Evolutionary conservation across 2,329 filamentous ascomycete genomes (phyloP).

Genomic region (Cercospora canescens): DNA sequence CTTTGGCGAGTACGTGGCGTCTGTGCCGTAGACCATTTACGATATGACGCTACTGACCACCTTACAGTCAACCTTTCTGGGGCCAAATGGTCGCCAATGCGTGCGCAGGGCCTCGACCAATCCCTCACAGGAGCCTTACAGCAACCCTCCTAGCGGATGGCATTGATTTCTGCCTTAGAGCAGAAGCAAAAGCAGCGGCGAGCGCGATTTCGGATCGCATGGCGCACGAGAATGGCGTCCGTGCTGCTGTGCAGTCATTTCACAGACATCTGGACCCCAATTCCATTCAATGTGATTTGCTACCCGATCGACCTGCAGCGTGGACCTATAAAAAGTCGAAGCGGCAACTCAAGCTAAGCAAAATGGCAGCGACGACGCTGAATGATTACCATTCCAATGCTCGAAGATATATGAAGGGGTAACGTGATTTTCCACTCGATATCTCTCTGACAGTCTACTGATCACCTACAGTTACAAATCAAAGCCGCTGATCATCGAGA

Average conservation of each 20-base stretch:
- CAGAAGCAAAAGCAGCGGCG: constrained; percentile 58
- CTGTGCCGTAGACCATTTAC: background rate
- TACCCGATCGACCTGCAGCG: constrained; percentile 62
- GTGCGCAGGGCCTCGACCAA: constrained; percentile 64
- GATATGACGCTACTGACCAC: background rate
- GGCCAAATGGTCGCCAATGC: constrained; percentile 67
- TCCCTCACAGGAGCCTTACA: constrained; percentile 67
- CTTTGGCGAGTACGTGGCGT: constrained; percentile 60
- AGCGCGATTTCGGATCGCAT: constrained; percentile 56
- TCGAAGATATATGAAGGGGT: constrained; percentile 15
- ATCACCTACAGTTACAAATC: background rate
- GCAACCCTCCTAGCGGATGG: constrained; percentile 67
- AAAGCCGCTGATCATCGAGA: background rate
- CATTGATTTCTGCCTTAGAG: constrained; percentile 67
- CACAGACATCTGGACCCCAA: constrained; percentile 56
- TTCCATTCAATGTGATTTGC: constrained; percentile 64
- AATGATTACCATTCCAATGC: constrained; percentile 59
- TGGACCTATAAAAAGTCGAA: constrained; percentile 65
- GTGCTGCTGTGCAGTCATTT: constrained; percentile 66
- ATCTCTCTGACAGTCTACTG: background rate
- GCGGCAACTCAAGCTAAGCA: constrained; percentile 46
- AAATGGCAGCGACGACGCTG: constrained; percentile 65
- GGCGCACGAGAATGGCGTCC: constrained; percentile 67
- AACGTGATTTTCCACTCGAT: background rate
- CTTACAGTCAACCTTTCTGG: constrained; percentile 69